Conservation (phyloP, 2,329 filamentous ascomycete genomes). For the Arthrobotrys musiformis region DNA sequence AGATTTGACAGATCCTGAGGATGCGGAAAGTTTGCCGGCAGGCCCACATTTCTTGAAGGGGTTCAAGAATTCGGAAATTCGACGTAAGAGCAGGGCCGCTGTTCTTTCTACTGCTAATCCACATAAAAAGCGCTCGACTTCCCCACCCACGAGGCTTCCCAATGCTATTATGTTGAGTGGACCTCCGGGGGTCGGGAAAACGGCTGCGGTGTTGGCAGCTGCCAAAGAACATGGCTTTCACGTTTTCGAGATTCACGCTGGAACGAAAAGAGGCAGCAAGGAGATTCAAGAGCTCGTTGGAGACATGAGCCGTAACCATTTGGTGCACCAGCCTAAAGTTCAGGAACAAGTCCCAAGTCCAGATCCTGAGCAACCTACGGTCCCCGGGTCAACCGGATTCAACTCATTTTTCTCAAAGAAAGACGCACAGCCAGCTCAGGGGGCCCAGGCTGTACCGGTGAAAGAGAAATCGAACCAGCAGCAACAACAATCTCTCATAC, state of each 20-base stretch:
- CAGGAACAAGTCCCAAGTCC: slow-evolving; percentile 58
- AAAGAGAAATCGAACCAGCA: slow-evolving; percentile 59
- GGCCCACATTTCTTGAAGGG: slow-evolving; percentile 62
- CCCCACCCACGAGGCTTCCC: slow-evolving; percentile 67
- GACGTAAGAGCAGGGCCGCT: slow-evolving; percentile 60
- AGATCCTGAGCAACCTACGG: slow-evolving; percentile 61
- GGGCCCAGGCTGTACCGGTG: slow-evolving; percentile 28
- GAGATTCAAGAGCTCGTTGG: slow-evolving; percentile 92
- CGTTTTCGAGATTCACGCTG: slow-evolving; percentile 91
- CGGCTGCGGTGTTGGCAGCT: slow-evolving; percentile 88
- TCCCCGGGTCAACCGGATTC: slow-evolving; percentile 66
- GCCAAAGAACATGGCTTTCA: slow-evolving; percentile 93
- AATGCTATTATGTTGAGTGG: slow-evolving; percentile 91
- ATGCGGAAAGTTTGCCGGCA: slow-evolving; percentile 62
- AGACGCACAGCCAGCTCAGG: slow-evolving; percentile 57
- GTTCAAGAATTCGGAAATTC: slow-evolving; percentile 66
- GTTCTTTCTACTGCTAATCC: slow-evolving; percentile 20
- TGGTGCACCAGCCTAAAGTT: slow-evolving; percentile 72
- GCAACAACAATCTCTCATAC: slow-evolving; percentile 95
- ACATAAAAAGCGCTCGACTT: slow-evolving; percentile 62
- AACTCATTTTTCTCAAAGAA: slow-evolving; percentile 80
- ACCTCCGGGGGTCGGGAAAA: slow-evolving; percentile 90
- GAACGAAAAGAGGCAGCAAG: slow-evolving; percentile 83
- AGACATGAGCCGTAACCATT: slow-evolving; percentile 95
- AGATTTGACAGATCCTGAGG: slow-evolving; percentile 73